Evolutionary conservation across 257 asterid species (phyloP).

Genomic region (Leptodermis oblonga): DNA sequence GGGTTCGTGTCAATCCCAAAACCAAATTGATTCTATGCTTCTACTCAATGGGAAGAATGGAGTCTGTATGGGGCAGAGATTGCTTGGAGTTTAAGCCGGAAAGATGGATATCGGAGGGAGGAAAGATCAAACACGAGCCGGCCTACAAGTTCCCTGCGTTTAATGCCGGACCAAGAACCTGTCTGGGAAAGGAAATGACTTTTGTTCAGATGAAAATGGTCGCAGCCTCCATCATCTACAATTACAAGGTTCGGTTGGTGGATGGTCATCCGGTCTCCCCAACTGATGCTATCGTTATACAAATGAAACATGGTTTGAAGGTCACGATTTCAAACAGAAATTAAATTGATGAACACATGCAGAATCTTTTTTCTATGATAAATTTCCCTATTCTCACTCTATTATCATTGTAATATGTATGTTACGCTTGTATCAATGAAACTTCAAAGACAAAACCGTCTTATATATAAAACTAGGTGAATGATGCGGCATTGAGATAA

Average conservation of each 20-base stretch:
- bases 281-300: background rate
- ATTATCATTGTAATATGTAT: too few relatives aligned
- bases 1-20: background rate
- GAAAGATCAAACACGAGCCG: background rate
- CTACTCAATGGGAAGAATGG: too few relatives aligned
- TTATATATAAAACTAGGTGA: too few relatives aligned
- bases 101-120: too few relatives aligned
- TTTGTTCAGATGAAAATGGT: slow-evolving; percentile 14
- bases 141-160: slow-evolving; percentile 13
- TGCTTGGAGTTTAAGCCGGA: too few relatives aligned
- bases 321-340: background rate
- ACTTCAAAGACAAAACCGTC: too few relatives aligned
- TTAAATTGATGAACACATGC: too few relatives aligned
- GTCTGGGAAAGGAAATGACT: slow-evolving; percentile 25
- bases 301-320: too few relatives aligned
- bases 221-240: slow-evolving; percentile 9
- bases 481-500: too few relatives aligned
- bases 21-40: background rate
- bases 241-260: background rate
- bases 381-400: too few relatives aligned
- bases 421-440: too few relatives aligned
- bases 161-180: slow-evolving; percentile 22
- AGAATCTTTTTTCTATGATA: too few relatives aligned
- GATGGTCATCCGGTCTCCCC: background rate
- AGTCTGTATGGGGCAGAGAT: slow-evolving; percentile 19